These are phyloP conservation scores for Blastobotrys ciferrii DNA, from an alignment of 1,139 yeast genomes.

Conservation along the genomic window DNA sequence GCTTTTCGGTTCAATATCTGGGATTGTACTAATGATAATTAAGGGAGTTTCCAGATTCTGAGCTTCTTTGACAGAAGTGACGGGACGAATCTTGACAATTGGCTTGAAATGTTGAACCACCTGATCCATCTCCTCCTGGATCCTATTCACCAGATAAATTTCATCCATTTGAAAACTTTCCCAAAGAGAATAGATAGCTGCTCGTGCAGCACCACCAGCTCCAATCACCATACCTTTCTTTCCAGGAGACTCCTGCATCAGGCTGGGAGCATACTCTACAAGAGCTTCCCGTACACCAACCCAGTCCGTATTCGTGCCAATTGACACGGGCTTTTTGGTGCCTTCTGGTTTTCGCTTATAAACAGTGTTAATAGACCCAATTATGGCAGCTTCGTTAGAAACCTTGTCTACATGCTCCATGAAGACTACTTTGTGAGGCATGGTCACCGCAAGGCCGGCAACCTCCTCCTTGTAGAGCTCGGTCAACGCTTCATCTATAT, in stretches of 20 bases:
- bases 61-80: neutral
- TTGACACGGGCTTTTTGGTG: neutral
- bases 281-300: conserved; percentile 4
- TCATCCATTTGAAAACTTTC: neutral
- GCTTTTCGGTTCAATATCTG: conserved; percentile 3
- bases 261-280: neutral
- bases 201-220: conserved; percentile 4
- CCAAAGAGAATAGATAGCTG: conserved; percentile 6
- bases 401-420: conserved; percentile 2
- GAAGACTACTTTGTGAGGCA: conserved; percentile 5
- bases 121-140: neutral
- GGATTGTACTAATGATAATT: conserved; percentile 1
- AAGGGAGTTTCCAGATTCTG: neutral
- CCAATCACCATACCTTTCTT: conserved; percentile 4
- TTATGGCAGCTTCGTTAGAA: neutral
- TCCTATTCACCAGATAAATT: conserved; percentile 3
- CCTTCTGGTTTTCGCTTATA: neutral
- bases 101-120: neutral
- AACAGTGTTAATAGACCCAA: conserved; percentile 5
- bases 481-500: neutral
- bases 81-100: neutral
- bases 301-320: conserved; percentile 6
- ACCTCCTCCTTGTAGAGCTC: conserved; percentile 1
- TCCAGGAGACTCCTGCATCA: neutral
- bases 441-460: conserved; percentile 5